Conservation (phyloP, 345 rosid species). For the Clausena lansium region DNA sequence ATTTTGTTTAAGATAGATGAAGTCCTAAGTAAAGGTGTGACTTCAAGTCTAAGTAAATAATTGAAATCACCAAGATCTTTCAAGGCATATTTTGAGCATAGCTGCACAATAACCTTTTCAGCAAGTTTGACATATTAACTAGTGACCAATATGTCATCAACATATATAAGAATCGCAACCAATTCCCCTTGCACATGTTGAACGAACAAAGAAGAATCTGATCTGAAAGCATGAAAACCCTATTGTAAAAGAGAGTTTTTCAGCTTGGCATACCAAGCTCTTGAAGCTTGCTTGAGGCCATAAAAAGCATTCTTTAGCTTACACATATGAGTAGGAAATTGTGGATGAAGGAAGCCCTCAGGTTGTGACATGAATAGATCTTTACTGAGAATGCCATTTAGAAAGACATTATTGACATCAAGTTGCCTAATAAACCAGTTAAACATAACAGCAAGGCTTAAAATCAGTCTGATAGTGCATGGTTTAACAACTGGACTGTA, state of each 20-base stretch:
- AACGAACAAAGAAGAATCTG: neutral
- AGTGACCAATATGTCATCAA: neutral
- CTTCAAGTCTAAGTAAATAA: neutral
- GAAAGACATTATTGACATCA: neutral
- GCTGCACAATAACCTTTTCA: neutral
- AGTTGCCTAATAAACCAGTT: neutral
- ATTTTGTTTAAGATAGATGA: neutral
- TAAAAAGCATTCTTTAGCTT: neutral
- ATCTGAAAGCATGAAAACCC: neutral
- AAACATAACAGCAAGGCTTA: neutral
- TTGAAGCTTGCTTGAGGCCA: neutral
- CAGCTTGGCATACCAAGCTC: neutral
- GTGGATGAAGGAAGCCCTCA: neutral
- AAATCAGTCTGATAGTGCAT: neutral
- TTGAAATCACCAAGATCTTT: neutral
- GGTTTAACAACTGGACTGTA: neutral
- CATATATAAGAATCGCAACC: neutral
- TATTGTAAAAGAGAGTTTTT: neutral
- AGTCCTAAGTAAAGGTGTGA: neutral
- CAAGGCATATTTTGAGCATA: neutral
- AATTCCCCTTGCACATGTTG: neutral
- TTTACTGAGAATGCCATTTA: neutral
- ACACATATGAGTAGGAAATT: neutral
- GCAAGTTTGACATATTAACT: rapidly evolving
- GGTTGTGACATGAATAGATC: neutral